Base-by-base conservation (phyloP, 345 rosid genomes). In the Gossypium sturtianum region DNA sequence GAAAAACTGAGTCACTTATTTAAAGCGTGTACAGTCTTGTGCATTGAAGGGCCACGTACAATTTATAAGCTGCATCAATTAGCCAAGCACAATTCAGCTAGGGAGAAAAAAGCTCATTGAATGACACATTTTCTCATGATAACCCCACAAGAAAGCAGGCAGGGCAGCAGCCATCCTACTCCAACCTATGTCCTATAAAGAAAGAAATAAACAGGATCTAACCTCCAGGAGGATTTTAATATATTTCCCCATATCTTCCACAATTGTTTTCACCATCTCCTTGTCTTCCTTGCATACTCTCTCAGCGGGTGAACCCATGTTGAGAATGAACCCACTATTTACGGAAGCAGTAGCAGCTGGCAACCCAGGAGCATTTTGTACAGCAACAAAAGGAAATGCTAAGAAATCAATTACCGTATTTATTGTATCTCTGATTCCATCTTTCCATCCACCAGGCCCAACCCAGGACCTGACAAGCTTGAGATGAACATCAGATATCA, bases 381-480 rank as follows among this genome's bases (percentile, higher is more conserved):
- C 74, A 82, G 90, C 97, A 70, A 95, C 92, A 84, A 93, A 91
- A 77, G 99, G 99, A 79, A 89, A 95, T 25, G 96, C 99, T 68
- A 93, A 84, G 77, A 93, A 87, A 89, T 93, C 96, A 74, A 93
- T 83, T 66, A 83, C 90, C 22, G 85, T 88, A 86, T 89, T 87
- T 77, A 86, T 83, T 77, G 85, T 57, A 82, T 92, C 98, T 74
- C 85, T 89, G 76, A 86, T 91, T 73, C 98, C 98, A 83, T 89
- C 90, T 79, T 89, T 90, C 60, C 98, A 94, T 80, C 98, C 98
- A 53, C 94, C 95, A 0, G 93, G 96, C 57, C 98, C 98, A 82
- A 83, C 84, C 98, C 99, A 95, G 78, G 73, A 77, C 78, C 85
- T 90, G 51, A 95, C 89, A 79, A 88, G 94, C 86, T 90, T 91